A percentile compares a stretch with the other conserved stretches of the same genome.
Evolutionary conservation across 805 yeast genomes (phyloP).

Genomic region (Cephaloascus albidus): DNA sequence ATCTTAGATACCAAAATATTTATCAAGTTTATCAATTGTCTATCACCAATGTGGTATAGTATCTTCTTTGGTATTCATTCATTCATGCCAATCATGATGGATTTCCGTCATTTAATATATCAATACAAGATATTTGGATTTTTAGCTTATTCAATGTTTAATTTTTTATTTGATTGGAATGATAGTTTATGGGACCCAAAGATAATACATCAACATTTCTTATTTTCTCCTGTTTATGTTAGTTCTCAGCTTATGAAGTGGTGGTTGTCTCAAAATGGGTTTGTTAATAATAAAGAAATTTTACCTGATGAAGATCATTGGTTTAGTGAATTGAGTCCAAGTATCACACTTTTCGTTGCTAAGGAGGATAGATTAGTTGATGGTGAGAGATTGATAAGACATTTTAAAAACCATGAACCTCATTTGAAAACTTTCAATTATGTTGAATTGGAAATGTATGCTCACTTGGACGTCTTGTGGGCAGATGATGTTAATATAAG

Average conservation of each 20-base stretch:
- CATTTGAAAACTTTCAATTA: constrained; percentile 25
- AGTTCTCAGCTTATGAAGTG: constrained; percentile 79
- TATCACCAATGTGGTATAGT: constrained; percentile 34
- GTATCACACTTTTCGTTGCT: constrained; percentile 61
- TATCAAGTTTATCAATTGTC: constrained; percentile 49
- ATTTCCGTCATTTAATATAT: constrained; percentile 34
- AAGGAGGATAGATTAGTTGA: constrained; percentile 71
- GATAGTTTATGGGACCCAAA: constrained; percentile 66
- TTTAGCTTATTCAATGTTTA: constrained; percentile 74
- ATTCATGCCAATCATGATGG: constrained; percentile 69
- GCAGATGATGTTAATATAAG: constrained; percentile 64
- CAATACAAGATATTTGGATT: constrained; percentile 42
- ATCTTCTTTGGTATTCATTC: constrained; percentile 67
- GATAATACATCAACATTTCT: constrained; percentile 63
- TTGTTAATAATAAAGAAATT: constrained; percentile 40
- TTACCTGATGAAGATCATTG: constrained; percentile 45
- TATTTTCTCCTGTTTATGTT: constrained; percentile 80
- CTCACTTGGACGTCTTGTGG: constrained; percentile 92
- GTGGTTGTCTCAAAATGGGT: constrained; percentile 62
- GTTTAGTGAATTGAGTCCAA: constrained; percentile 47
- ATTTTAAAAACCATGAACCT: constrained; percentile 54
- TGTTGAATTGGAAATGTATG: constrained; percentile 49
- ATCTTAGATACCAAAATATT: constrained; percentile 54
- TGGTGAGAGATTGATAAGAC: constrained; percentile 56
- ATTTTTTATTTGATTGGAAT: constrained; percentile 81